Conservation (phyloP, 1,284 basidiomycete genomes). For the Rhodotorula sp. region DNA sequence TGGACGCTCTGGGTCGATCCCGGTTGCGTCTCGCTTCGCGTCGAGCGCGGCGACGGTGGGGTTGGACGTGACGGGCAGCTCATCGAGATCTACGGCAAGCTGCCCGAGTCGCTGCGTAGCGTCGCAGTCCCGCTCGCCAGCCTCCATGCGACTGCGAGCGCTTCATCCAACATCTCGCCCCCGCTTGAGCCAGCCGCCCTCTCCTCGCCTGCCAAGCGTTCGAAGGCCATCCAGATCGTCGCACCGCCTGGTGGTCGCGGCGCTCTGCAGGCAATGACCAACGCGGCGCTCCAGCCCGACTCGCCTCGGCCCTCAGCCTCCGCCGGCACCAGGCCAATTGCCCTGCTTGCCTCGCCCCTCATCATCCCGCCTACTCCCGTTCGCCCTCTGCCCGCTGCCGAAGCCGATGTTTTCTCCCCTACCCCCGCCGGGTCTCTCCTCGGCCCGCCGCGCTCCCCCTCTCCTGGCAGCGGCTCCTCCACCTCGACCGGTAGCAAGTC, state of each 20-base stretch:
- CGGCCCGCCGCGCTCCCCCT: conserved; percentile 38
- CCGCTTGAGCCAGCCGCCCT: conserved; percentile 10
- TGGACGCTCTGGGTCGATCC: conserved; percentile 49
- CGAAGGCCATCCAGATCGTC: conserved; percentile 39
- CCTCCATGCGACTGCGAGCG: conserved; percentile 3
- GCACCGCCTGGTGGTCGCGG: conserved; percentile 29
- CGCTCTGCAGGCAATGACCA: conserved; percentile 31
- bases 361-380: conserved; percentile 40
- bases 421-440: conserved; percentile 24
- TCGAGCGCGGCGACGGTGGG: conserved; percentile 35
- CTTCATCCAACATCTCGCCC: conserved; percentile 18
- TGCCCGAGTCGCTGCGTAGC: conserved; percentile 30
- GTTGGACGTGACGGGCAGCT: conserved; percentile 31
- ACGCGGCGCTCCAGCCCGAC: conserved; percentile 29
- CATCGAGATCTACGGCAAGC: conserved; percentile 44
- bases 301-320: conserved; percentile 16
- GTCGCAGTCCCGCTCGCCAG: conserved; percentile 26
- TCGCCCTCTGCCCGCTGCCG: conserved; percentile 19
- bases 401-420: conserved; percentile 35
- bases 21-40: conserved; percentile 44
- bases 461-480: conserved; percentile 8
- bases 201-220: conserved; percentile 39
- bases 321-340: conserved; percentile 20
- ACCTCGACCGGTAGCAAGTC: conserved; percentile 12
- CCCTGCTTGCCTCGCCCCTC: conserved; percentile 38